A percentile compares a stretch with the other conserved stretches of the same genome.
phyloP scores from a whole-genome alignment of 2,329 filamentous ascomycete species.

The Fusarium humuli region DNA sequence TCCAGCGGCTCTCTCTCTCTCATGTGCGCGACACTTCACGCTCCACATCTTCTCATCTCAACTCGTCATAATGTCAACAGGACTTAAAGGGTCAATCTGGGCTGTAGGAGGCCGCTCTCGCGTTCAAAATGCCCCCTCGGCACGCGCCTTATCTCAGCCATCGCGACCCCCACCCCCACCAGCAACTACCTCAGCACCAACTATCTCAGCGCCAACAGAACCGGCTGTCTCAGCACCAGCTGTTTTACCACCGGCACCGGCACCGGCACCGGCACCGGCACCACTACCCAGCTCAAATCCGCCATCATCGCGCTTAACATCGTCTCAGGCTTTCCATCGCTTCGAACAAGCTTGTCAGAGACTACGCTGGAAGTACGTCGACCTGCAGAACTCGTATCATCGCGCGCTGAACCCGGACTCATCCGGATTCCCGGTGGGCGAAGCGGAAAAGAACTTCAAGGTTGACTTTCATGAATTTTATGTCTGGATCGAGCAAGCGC shows the following conservation, averaged over 20 bases:
- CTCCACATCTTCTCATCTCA: background rate
- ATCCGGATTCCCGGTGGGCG: slow-evolving; percentile 52
- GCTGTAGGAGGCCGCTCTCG: slow-evolving; percentile 25
- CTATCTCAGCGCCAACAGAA: slow-evolving; percentile 11
- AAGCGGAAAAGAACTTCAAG: slow-evolving; percentile 78
- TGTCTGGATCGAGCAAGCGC: slow-evolving; percentile 75
- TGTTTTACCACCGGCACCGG: background rate
- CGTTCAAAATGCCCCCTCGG: background rate
- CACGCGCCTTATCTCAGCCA: slow-evolving; percentile 29
- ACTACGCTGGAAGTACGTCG: slow-evolving; percentile 72
- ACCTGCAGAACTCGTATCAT: slow-evolving; percentile 68
- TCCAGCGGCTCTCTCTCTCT: background rate
- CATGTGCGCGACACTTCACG: background rate
- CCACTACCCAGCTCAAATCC: slow-evolving; percentile 2
- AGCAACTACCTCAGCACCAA: slow-evolving; percentile 19
- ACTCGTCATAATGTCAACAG: slow-evolving; percentile 31
- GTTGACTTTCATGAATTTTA: slow-evolving; percentile 84
- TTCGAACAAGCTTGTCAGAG: slow-evolving; percentile 71
- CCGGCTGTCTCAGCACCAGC: too few relatives aligned
- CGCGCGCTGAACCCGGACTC: slow-evolving; percentile 57
- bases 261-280: background rate
- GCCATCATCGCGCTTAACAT: slow-evolving; percentile 40
- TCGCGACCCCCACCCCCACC: slow-evolving; percentile 6
- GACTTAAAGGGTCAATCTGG: slow-evolving; percentile 45
- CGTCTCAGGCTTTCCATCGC: slow-evolving; percentile 62